These are phyloP conservation scores for Myxozyma udenii DNA, from an alignment of 805 yeast species.

Conservation along the genomic window DNA sequence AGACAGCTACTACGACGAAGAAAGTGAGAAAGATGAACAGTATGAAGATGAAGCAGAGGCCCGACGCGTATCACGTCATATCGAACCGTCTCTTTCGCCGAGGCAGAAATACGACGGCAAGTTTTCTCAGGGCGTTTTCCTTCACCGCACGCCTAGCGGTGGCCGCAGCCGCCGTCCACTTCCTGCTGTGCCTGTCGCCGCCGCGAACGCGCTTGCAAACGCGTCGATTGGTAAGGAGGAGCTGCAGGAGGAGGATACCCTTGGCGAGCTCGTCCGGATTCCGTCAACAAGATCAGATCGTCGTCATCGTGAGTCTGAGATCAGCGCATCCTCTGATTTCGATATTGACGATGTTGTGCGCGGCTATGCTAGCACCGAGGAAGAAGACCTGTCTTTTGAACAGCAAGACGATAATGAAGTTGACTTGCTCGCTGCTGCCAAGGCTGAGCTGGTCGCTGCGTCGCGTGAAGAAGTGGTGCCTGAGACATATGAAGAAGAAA, in stretches of 20 bases:
- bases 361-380: neutral
- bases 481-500: neutral
- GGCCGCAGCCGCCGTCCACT: conserved; percentile 20
- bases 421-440: neutral
- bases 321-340: neutral
- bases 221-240: neutral
- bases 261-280: neutral
- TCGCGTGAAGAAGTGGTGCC: neutral
- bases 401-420: neutral
- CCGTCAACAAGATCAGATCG: neutral
- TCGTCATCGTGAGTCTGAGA: neutral
- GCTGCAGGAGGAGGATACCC: neutral
- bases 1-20: conserved; percentile 1
- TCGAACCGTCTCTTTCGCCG: conserved; percentile 7
- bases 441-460: neutral
- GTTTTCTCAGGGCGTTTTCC: conserved; percentile 1
- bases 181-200: conserved; percentile 12
- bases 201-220: neutral
- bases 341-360: neutral
- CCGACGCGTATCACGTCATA: neutral
- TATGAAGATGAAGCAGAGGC: neutral
- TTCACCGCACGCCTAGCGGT: conserved; percentile 16
- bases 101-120: conserved; percentile 8
- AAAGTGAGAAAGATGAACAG: neutral
- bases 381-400: neutral